These are phyloP conservation scores for Prunus mongolica DNA, from an alignment of 306 rosid genomes.

Conservation along the genomic window DNA sequence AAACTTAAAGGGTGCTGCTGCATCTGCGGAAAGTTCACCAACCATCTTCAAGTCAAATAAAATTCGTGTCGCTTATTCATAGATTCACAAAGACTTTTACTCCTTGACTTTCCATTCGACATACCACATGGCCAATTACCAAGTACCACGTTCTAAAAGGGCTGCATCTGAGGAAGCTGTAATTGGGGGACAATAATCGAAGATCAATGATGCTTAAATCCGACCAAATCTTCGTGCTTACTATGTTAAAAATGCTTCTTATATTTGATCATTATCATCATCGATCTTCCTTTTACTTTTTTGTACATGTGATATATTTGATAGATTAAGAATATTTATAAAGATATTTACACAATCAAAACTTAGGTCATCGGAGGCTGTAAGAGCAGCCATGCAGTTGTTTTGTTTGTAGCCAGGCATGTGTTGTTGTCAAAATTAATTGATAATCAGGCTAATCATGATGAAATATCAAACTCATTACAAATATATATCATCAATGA, in stretches of 20 bases:
- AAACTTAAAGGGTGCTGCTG: not conserved
- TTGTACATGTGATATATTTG: too few species aligned
- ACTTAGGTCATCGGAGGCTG: too few species aligned
- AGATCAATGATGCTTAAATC: not conserved
- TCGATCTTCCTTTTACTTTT: too few species aligned
- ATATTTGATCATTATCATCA: not conserved
- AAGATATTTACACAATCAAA: too few species aligned
- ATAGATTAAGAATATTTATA: too few species aligned
- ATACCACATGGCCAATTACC: not conserved
- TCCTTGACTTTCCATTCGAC: not conserved
- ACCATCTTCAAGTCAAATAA: not conserved
- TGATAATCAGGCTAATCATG: too few species aligned
- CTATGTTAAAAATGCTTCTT: not conserved
- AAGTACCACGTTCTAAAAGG: not conserved
- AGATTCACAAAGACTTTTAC: not conserved
- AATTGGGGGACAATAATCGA: not conserved
- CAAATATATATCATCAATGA: not conserved
- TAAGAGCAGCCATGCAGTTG: too few species aligned
- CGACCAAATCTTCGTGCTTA: not conserved
- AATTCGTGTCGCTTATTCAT: not conserved
- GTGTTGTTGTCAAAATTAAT: too few species aligned
- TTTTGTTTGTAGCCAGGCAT: too few species aligned
- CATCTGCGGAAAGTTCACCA: not conserved
- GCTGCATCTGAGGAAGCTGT: not conserved
- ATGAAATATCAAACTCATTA: too few species aligned